Evolutionary conservation across 371 early-diverging fungal species (phyloP), one percentile per base, ranked within the genome.

Genomic region (Actinomortierella ambigua): DNA sequence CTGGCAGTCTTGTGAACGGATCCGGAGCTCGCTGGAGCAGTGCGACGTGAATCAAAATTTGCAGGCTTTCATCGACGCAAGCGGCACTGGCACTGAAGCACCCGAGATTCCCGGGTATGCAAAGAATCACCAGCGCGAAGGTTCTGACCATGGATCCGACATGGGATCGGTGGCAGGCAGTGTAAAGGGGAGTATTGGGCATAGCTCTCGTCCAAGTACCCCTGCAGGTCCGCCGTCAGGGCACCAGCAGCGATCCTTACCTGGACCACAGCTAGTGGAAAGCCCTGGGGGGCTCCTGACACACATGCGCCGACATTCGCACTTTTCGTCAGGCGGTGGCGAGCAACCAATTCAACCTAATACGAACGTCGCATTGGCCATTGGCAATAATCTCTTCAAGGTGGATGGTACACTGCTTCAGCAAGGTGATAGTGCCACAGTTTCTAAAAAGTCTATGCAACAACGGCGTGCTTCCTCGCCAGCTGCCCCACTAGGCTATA

Each of bases 41-140:
- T 90, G 88, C 68, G 81, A 91, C 63, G 82, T 92, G 17, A 81
- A 82, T 13, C 77, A 81, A 24, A 94, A 96, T 59, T 83, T 96
- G 34, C 69, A 84, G 5, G 59, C 75, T 13, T 94, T 93, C 51
- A 81, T 95, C 28, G 80, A 86, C 17, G 79, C 79, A 26, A 84
- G 81, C 63, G 87, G 89, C 3, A 95, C 96, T 0, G 96, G 96
- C 0, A 60, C 77, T 14, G 77, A 73, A 6, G 78, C 79, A 18
- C 85, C 89, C 3, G 67, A 83, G 60, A 56, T 66, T 9, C 52
- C 70, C 1, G 57, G 52, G n/a, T 60, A 59, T 26, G 27, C 60
- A n/a, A 59, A 22, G 24, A 28, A 55, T 26, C 44, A 55, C 22
- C 41, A 43, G 11, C 44, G 24, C 8, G 44, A 42, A 34, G 55